Conservation (phyloP, 108 stramenopile species). For the Cyclotella kingstonii region DNA sequence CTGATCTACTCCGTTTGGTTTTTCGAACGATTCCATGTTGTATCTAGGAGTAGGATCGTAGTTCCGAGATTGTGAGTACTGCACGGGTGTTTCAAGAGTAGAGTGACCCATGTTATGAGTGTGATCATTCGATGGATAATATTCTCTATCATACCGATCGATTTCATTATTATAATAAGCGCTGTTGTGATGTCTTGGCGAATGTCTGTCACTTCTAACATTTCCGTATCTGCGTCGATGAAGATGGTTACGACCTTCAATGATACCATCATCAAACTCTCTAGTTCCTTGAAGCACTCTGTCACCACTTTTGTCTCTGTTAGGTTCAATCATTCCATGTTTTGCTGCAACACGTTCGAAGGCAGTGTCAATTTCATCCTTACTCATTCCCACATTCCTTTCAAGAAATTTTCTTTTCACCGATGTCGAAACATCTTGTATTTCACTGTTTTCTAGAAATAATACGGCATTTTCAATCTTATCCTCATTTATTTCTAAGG, state of each 20-base stretch:
- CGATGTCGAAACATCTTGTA: slow-evolving; percentile 9
- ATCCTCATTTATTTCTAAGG: slow-evolving; percentile 6
- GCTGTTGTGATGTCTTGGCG: too few species aligned
- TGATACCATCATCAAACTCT: neutral
- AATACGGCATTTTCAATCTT: slow-evolving; percentile 26
- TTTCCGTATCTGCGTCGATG: slow-evolving; percentile 1
- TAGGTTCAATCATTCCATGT: neutral
- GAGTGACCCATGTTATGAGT: neutral
- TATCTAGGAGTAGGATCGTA: neutral
- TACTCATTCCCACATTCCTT: slow-evolving; percentile 11
- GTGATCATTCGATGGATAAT: neutral
- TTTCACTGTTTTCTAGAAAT: slow-evolving; percentile 28
- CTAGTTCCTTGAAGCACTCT: neutral
- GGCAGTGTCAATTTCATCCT: slow-evolving; percentile 19
- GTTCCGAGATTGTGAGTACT: slow-evolving; percentile 7
- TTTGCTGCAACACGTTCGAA: slow-evolving; percentile 15
- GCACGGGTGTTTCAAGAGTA: neutral
- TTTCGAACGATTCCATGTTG: neutral
- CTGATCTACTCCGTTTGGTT: too few species aligned
- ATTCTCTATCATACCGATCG: neutral
- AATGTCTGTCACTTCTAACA: slow-evolving; percentile 1
- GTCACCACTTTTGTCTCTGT: neutral
- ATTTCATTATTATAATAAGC: neutral
- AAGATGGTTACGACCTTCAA: neutral
- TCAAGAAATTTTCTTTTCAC: slow-evolving; percentile 23